These are phyloP conservation scores for Calonectria pseudoreteaudii DNA, from an alignment of 2,329 filamentous ascomycete genomes.

Conservation along the genomic window DNA sequence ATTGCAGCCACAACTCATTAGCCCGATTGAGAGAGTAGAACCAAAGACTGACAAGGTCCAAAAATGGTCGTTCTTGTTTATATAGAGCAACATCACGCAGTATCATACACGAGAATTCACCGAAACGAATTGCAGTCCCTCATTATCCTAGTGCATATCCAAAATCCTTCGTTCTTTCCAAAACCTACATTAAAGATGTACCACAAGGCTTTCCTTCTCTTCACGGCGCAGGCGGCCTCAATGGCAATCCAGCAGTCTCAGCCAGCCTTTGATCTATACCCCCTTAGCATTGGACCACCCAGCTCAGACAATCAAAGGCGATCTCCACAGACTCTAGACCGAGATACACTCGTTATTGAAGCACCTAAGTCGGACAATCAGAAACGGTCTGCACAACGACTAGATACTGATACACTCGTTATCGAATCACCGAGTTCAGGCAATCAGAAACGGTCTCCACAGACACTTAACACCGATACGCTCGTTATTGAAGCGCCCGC, in stretches of 20 bases:
- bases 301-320: not conserved
- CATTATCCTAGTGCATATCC: not conserved
- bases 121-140: not conserved
- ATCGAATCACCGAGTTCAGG: not conserved
- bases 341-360: not conserved
- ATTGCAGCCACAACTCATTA: not conserved
- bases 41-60: not conserved
- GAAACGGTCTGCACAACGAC: not conserved
- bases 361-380: not conserved
- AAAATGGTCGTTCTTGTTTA: not conserved
- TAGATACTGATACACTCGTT: not conserved
- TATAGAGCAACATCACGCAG: not conserved
- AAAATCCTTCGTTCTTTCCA: not conserved
- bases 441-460: not conserved
- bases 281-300: not conserved
- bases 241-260: not conserved
- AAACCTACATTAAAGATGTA: not conserved
- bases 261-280: not conserved
- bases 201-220: not conserved
- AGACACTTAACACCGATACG: not conserved
- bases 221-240: not conserved
- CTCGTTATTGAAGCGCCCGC: not conserved
- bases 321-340: not conserved
- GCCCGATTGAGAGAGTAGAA: not conserved
- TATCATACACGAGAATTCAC: not conserved